These are phyloP conservation scores for Colletotrichum horii DNA, from an alignment of 2,329 filamentous ascomycete genomes.

Conservation along the genomic window DNA sequence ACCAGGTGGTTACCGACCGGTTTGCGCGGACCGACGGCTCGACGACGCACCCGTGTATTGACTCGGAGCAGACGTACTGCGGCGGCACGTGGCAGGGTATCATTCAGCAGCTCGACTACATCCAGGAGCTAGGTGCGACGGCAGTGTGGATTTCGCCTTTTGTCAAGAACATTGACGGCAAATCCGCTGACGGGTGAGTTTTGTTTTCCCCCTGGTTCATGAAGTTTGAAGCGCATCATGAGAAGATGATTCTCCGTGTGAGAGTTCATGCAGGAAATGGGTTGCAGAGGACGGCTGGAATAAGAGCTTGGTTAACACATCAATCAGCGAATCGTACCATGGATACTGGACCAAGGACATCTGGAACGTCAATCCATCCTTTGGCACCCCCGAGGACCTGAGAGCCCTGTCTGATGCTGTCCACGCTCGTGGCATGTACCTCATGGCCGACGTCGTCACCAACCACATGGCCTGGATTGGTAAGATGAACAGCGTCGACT, in stretches of 20 bases:
- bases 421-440: conserved; percentile 58
- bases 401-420: conserved; percentile 59
- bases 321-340: conserved; percentile 51
- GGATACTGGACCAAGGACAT: conserved; percentile 61
- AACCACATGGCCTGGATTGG: conserved; percentile 55
- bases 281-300: background rate
- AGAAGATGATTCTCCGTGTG: background rate
- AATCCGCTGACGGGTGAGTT: conserved; percentile 17
- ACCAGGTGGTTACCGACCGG: conserved; percentile 64
- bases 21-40: conserved; percentile 53
- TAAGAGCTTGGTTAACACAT: background rate
- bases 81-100: conserved; percentile 66
- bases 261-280: background rate
- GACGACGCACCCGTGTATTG: conserved; percentile 47
- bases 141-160: conserved; percentile 65
- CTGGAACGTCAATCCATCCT: conserved; percentile 59
- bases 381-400: conserved; percentile 65
- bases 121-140: conserved; percentile 64
- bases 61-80: conserved; percentile 55
- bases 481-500: conserved; percentile 52
- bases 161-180: conserved; percentile 43
- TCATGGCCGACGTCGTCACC: conserved; percentile 67
- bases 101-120: conserved; percentile 65
- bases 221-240: background rate
- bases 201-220: background rate